These are phyloP conservation scores for Aspergillus intermedius DNA, from an alignment of 2,329 filamentous ascomycete species.

Conservation along the genomic window DNA sequence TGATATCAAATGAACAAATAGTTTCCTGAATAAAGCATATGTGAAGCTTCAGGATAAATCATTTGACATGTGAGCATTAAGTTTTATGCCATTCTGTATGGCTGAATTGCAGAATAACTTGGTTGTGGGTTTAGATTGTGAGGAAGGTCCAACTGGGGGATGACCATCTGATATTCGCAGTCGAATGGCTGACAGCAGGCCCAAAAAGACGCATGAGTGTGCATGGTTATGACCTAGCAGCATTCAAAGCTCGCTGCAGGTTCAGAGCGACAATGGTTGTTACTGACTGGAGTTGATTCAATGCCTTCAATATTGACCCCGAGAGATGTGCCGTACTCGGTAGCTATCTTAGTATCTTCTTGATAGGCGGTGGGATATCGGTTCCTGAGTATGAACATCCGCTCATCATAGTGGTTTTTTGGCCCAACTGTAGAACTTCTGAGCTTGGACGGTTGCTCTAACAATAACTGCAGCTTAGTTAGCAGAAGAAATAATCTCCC, in stretches of 20 bases:
- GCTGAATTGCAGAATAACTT: slow-evolving; percentile 1
- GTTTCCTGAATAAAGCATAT: neutral
- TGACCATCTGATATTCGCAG: neutral
- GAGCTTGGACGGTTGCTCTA: too few species aligned
- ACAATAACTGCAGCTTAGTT: too few species aligned
- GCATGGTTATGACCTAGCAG: neutral
- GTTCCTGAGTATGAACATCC: too few species aligned
- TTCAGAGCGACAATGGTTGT: slow-evolving; percentile 1
- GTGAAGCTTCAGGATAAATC: neutral
- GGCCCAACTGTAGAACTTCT: too few species aligned
- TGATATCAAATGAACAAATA: neutral
- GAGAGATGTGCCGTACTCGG: too few species aligned
- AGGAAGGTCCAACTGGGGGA: neutral
- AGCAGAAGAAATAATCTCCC: too few species aligned
- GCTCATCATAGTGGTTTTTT: too few species aligned
- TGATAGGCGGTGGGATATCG: too few species aligned
- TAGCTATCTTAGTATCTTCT: too few species aligned
- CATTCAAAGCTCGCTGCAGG: neutral
- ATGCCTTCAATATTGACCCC: neutral
- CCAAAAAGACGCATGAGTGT: neutral
- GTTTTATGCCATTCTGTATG: neutral
- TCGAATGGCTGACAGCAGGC: neutral
- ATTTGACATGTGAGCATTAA: neutral
- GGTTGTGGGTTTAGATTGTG: neutral
- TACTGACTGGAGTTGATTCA: neutral